Base-by-base conservation (phyloP, 2,329 filamentous ascomycete species). In the Colletotrichum noveboracense region DNA sequence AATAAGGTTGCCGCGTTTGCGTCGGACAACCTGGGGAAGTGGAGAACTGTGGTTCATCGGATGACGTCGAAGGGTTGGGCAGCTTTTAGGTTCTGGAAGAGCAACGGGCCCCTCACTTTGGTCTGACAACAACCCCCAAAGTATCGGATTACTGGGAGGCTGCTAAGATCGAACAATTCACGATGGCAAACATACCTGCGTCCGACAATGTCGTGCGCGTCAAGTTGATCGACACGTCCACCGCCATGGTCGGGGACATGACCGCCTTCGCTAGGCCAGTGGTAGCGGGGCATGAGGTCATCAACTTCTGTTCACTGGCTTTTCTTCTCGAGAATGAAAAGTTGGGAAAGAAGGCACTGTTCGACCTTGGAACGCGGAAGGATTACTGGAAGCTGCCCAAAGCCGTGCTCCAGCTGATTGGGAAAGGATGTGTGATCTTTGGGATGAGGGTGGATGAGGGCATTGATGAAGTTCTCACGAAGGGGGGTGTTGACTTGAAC, bases 291-390 rank as follows among this genome's bases (percentile, higher is more conserved):
- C 78, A 79, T 28, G 77, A 79, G 26, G 56, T 74, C 30, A 70
- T 79, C n/a, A 79, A 78, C 32, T 73, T 79, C 13, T 74, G 69
- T 6, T 76, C 77, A 3, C 65, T 79, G 5, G 71, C 77, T 13
- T 79, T 79, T 30, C 64, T 79, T 5, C 32, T 79, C 1, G 78
- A 79, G 56, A 75, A 75, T 56, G 76, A 79, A 21, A 36, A 32
- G 5, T 66, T 78, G 13, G 74, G 70, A 3, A 76, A 74, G 28
- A 76, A 55, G 34, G 74, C 56, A 2, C 9, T 79, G 43, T 79
- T 79, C 10, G 78, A 79, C 28, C 66, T 77, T 5, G 78, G 78
- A 3, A 26, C 60, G 2, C 77, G 77, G 6, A 77, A 76, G 55
- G 78, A 79, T 24, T 77, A 77, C 16, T 79, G 78, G 78, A 75